phyloP scores from a whole-genome alignment of 2,329 filamentous ascomycete species.

The Pseudogymnoascus sp. region DNA sequence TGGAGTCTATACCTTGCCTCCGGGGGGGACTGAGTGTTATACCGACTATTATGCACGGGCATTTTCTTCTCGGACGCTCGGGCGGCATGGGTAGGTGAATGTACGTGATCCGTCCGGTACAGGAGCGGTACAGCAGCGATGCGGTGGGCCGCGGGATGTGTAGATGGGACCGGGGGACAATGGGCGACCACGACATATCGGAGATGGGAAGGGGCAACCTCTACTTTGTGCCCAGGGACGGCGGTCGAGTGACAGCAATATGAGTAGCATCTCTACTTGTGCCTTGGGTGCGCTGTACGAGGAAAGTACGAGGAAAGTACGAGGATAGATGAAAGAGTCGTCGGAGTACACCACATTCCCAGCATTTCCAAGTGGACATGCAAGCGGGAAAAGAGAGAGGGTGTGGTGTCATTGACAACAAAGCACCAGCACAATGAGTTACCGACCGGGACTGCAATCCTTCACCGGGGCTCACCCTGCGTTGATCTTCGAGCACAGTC shows the following conservation, averaged over 20 bases:
- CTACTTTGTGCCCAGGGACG: neutral
- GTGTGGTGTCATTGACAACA: neutral
- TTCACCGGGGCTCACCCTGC: conserved; percentile 1
- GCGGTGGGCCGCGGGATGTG: neutral
- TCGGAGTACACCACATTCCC: neutral
- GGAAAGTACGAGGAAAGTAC: neutral
- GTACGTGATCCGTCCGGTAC: neutral
- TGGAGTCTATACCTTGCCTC: neutral
- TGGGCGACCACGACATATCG: neutral
- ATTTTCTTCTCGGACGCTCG: neutral
- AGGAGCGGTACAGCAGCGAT: neutral
- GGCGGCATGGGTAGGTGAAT: neutral
- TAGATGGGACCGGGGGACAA: neutral
- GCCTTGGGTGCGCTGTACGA: neutral
- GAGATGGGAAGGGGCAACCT: neutral
- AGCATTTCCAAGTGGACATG: neutral
- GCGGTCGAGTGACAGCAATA: neutral
- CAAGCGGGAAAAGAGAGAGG: neutral
- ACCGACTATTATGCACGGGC: neutral
- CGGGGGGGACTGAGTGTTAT: neutral
- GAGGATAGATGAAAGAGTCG: neutral
- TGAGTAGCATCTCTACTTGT: neutral
- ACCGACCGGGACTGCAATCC: neutral
- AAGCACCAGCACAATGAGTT: neutral
- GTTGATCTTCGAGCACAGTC: neutral